These are phyloP conservation scores for Trichophyton schoenleinii DNA, from an alignment of 2,329 filamentous ascomycete genomes.

Conservation along the genomic window DNA sequence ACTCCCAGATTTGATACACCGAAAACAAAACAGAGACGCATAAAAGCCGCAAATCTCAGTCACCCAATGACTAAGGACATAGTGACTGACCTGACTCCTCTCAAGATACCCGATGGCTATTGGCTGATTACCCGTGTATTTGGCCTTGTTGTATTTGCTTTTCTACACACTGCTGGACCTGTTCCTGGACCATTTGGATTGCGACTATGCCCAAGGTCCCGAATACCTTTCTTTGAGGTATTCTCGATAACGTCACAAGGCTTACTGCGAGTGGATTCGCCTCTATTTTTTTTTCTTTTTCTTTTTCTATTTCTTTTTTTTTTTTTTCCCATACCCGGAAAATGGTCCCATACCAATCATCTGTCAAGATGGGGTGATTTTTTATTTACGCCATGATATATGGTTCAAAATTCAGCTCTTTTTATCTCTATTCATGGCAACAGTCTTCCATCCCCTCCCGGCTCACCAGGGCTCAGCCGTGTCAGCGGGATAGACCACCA, in stretches of 20 bases:
- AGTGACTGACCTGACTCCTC: neutral
- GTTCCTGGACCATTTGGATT: neutral
- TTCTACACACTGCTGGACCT: neutral
- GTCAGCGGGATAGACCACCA: neutral
- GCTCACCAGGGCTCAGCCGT: neutral
- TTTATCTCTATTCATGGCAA: neutral
- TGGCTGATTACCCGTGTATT: neutral
- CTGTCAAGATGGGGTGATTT: neutral
- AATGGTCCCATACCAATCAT: neutral
- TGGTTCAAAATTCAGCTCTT: neutral
- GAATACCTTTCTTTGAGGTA: slow-evolving; percentile 1
- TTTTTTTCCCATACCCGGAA: neutral
- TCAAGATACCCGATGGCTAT: neutral
- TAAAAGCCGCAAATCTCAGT: neutral
- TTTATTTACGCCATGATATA: neutral
- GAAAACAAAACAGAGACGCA: neutral
- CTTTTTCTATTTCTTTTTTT: neutral
- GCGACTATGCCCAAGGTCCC: neutral
- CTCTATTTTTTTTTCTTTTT: neutral
- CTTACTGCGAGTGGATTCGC: neutral
- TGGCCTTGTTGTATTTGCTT: neutral
- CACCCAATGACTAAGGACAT: neutral
- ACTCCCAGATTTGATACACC: neutral
- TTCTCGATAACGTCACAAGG: slow-evolving; percentile 2
- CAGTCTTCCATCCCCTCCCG: neutral